Evolutionary conservation across 768 basidiomycete genomes (phyloP).

Genomic region (Boletus sp.): DNA sequence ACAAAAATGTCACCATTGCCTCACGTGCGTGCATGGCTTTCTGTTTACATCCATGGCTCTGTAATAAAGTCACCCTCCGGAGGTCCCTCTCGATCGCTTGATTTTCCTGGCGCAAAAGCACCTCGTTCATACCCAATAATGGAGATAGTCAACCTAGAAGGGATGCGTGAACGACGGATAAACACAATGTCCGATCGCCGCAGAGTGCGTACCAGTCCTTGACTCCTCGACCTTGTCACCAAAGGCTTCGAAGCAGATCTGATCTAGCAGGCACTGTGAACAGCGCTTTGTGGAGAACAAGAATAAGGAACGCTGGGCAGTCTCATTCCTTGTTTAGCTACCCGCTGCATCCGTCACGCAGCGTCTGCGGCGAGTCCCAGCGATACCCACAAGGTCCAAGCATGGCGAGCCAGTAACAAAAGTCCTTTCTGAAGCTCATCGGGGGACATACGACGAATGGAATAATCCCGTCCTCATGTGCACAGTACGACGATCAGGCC

Average conservation of each 20-base stretch:
- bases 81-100: constrained; percentile 58
- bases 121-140: constrained; percentile 69
- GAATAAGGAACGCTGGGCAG: constrained; percentile 24
- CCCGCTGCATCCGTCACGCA: neutral
- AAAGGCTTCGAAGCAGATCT: constrained; percentile 72
- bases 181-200: constrained; percentile 5
- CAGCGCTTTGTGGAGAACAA: neutral
- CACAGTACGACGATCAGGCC: constrained; percentile 68
- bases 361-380: constrained; percentile 39
- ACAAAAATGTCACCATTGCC: constrained; percentile 39
- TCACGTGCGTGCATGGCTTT: neutral
- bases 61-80: constrained; percentile 61
- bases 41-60: constrained; percentile 66
- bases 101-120: constrained; percentile 68
- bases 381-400: constrained; percentile 58
- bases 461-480: constrained; percentile 52
- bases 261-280: neutral
- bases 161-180: constrained; percentile 19
- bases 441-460: constrained; percentile 58
- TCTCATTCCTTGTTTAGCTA: neutral
- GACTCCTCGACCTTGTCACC: constrained; percentile 76
- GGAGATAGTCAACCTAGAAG: constrained; percentile 58
- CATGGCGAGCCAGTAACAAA: neutral
- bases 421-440: neutral
- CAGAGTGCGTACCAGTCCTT: constrained; percentile 54